Base-by-base conservation (phyloP, 352 stramenopile species). In the Phytophthora sojae region DNA sequence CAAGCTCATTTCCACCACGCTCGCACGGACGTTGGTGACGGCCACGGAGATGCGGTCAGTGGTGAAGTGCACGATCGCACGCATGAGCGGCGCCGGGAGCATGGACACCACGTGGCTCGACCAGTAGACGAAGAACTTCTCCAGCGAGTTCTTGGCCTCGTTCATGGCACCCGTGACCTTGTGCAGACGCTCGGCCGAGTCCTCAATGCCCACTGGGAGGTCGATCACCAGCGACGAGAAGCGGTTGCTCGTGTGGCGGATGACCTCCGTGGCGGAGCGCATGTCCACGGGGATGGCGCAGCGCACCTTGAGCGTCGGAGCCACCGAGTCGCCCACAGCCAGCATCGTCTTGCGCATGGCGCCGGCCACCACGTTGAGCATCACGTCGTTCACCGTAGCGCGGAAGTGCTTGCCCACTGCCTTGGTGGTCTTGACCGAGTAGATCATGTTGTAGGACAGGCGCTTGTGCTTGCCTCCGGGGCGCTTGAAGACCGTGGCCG, bases 211-310 rank as follows among this genome's bases (percentile, higher is more conserved):
- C 6, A 95, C 59, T 0, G 88, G 88, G 44, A 95, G 83, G 54
- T 95, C 84, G 30, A 95, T 82, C 19, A 93, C 63, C 14, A 95
- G 66, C 39, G 88, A 86, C 30, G 86, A 94, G 70, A 95, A 95
- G 55, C 88, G 88, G 73, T 95, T 95, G 77, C 77, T 77, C 11
- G 86, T 82, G 54, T 82, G 71, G 29, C 59, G 71, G 49, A 94
- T 88, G 7, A 86, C 76, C 61, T 94, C 85, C 39, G 66, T 88
- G n/a, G 73, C 82, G 42, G 80, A 78, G 25, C 88, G 88, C 84
- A 95, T 93, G 75, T 93, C 86, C 45, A 95, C 85, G 3, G 88
- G 88, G 55, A 95, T 92, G 14, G 76, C 88, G 7, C 86, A 85
- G 42, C 88, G 88, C 52, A 95, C 76, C 29, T 83, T 76, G 11